Base-by-base conservation (phyloP, 441 rosid species). In the Eutrema salsugineum region DNA sequence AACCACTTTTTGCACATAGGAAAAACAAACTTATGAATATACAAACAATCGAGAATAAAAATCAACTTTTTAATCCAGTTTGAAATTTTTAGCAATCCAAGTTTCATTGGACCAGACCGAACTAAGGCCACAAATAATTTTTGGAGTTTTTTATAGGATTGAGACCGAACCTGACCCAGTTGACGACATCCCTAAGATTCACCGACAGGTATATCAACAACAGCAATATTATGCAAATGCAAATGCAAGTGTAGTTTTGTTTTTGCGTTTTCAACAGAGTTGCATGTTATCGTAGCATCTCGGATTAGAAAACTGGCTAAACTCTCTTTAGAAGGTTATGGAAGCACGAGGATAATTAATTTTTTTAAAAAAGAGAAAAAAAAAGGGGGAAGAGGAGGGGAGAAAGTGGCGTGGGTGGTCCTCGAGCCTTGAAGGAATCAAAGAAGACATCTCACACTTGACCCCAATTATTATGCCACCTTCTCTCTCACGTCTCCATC, bases 401-500 rank as follows among this genome's bases (percentile, higher is more conserved):
- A 62, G 74, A 38, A 75, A 67, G 74, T 75, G 78, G 70, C 27
- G 27, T 24, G 56, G 62, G 78, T 75, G 79, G 79, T 75, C 79
- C 79, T 68, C 47, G 51, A 69, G 69, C 66, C 75, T 69, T 75
- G 79, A 75, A 75, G 70, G 75, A 75, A 75, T 75, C 79, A 75
- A 75, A 62, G 70, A 75, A 75, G 70, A 75, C 79, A 75, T 68
- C 70, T 68, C 74, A 54, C 47, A 75, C 51, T 61, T 74, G 57
- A 61, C 73, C 57, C 73, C 70, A 63, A 63, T 75, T 75, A 75
- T 75, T 69, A 68, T 68, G 66, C 79, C 75, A 75, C 75, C 71
- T 55, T 55, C 79, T 69, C 79, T 63, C 79, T 75, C 79, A 75
- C 79, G 79, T 75, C 79, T 75, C 75, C 65, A 69, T 75, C 79